These are phyloP conservation scores for Crucihimalaya himalaica DNA, from an alignment of 345 rosid genomes.

Conservation along the genomic window DNA sequence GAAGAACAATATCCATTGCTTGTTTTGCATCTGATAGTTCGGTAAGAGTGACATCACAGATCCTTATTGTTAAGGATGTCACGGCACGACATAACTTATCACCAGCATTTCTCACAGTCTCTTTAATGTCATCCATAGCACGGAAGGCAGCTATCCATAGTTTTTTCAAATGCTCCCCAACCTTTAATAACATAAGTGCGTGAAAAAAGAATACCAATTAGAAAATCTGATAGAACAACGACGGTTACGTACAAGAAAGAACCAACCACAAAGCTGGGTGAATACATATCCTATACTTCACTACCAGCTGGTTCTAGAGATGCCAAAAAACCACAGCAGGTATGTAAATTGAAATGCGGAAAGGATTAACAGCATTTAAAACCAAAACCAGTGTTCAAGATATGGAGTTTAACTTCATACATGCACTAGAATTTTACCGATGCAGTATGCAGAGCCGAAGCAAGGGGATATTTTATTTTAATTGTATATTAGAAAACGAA, in stretches of 20 bases:
- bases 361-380: conserved; percentile 14
- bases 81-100: conserved; percentile 79
- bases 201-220: conserved; percentile 9
- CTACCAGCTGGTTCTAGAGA: conserved; percentile 11
- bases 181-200: conserved; percentile 46
- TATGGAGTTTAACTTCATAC: conserved; percentile 2
- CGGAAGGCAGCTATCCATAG: conserved; percentile 86
- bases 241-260: conserved; percentile 14
- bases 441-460: not conserved
- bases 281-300: conserved; percentile 10
- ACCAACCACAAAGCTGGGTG: conserved; percentile 12
- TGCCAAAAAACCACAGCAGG: not conserved
- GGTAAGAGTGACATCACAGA: conserved; percentile 85
- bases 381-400: conserved; percentile 1
- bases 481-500: conserved; percentile 2
- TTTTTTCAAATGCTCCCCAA: conserved; percentile 73
- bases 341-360: not conserved
- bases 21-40: conserved; percentile 72
- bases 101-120: conserved; percentile 95
- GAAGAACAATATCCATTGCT: conserved; percentile 81
- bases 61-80: conserved; percentile 81
- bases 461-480: not conserved
- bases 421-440: conserved; percentile 9
- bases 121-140: conserved; percentile 99
- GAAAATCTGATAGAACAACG: not conserved